Base-by-base conservation (phyloP, 1,284 basidiomycete genomes). In the Dichomitus squalens region DNA sequence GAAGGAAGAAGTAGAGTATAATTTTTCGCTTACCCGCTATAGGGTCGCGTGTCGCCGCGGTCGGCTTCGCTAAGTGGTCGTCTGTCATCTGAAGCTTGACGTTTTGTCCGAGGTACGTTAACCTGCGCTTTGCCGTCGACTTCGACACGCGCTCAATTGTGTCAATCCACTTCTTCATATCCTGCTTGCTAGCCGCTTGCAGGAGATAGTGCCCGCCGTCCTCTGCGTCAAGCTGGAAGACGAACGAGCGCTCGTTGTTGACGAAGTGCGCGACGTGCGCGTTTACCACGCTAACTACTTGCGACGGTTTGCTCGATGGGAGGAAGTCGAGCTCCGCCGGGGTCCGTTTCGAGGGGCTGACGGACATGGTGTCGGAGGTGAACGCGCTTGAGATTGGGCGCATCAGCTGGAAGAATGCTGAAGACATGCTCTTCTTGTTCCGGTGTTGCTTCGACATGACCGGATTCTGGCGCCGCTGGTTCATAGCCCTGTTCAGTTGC, bases 351-450 rank as follows among this genome's bases (percentile, higher is more conserved):
- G 74, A 59, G 9, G 70, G 63, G n/a, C 76, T 65, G 7, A 77
- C 63, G 20, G 75, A 73, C 34, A 77, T 69, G 35, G 77, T 77
- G 49, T 89, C 87, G 33, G 85, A 82, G 14, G 84, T 85, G 67
- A 92, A 91, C 1, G 90, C 90, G 61, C 85, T 92, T 16, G 91
- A 93, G 57, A 93, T 86, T 0, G 90, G 90, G n/a, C 91, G 82
- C 85, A 93, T 92, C 70, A 92, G 79, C 63, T 87, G 87, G 72
- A 93, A 82, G 71, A 93, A 87, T 0, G 87, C 87, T 1, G 86
- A 80, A 11, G 84, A 90, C 77, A 90, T 87, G 74, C 89, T 91
- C 74, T 91, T 90, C 80, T 92, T 92, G 72, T 88, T 85, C 21
- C 89, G 80, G 63, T 91, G 88, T 59, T 88, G 86, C 70, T 90